Conservation (phyloP, 176 grass and related monocot genomes). For the Zea mays region Zm-B73-REFERENCE-NAM-5.0 NC_050097.1:12768501-12769000, state of each 20-base stretch:
- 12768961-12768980: no score
- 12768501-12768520: not conserved
- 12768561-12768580: not conserved
- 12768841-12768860: constrained; percentile 3
- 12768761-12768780: constrained; percentile 70
- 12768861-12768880: not conserved
- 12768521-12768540: constrained; percentile 5
- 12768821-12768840: not conserved
- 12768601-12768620: not conserved
- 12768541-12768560: constrained; percentile 8
- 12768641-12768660: constrained; percentile 28
- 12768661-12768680: constrained; percentile 48
- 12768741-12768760: constrained; percentile 76
- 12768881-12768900: constrained; percentile 1
- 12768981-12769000: no score
- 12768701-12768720: constrained; percentile 76
- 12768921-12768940: no score
- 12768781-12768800: constrained; percentile 99
- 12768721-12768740: constrained; percentile 94
- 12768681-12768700: constrained; percentile 86
- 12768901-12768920: no score
- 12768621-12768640: constrained; percentile 19
- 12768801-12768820: constrained; percentile 75
- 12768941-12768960: no score
- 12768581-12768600: constrained; percentile 1